These are phyloP conservation scores for Priceomyces carsonii DNA, from an alignment of 805 yeast species.

Conservation along the genomic window DNA sequence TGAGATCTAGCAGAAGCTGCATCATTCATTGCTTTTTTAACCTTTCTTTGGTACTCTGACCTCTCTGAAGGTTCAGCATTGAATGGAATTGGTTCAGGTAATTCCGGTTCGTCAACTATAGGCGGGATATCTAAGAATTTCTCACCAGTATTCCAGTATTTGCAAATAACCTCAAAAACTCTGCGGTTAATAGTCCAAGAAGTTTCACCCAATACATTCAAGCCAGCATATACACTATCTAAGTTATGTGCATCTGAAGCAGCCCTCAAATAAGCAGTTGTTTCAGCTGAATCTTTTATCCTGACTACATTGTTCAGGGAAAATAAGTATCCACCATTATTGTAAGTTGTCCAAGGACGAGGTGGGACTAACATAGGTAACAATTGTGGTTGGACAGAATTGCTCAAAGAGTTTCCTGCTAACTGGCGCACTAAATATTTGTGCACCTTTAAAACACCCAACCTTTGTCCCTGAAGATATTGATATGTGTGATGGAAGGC, in stretches of 20 bases:
- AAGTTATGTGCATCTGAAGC: constrained; percentile 72
- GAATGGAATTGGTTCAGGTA: constrained; percentile 52
- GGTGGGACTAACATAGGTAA: constrained; percentile 93
- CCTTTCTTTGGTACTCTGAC: constrained; percentile 64
- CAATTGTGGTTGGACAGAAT: constrained; percentile 78
- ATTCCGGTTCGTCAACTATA: constrained; percentile 42
- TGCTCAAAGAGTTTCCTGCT: constrained; percentile 62
- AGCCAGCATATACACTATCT: constrained; percentile 70
- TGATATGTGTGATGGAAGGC: constrained; percentile 91
- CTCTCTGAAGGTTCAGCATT: constrained; percentile 73
- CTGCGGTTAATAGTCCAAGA: constrained; percentile 88
- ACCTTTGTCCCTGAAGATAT: constrained; percentile 70
- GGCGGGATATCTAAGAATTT: constrained; percentile 72
- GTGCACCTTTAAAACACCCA: constrained; percentile 82
- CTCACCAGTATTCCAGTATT: constrained; percentile 87
- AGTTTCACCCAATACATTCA: constrained; percentile 82
- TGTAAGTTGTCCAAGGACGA: constrained; percentile 80
- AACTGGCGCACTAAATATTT: constrained; percentile 63
- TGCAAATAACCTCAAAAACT: constrained; percentile 66
- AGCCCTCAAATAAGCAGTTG: constrained; percentile 81
- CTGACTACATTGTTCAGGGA: constrained; percentile 67
- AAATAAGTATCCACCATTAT: constrained; percentile 82
- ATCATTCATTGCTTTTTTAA: constrained; percentile 58
- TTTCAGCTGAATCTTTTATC: constrained; percentile 85
- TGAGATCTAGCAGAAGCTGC: constrained; percentile 74